Conservation (phyloP, 441 rosid genomes). For the Sinapis alba region DNA sequence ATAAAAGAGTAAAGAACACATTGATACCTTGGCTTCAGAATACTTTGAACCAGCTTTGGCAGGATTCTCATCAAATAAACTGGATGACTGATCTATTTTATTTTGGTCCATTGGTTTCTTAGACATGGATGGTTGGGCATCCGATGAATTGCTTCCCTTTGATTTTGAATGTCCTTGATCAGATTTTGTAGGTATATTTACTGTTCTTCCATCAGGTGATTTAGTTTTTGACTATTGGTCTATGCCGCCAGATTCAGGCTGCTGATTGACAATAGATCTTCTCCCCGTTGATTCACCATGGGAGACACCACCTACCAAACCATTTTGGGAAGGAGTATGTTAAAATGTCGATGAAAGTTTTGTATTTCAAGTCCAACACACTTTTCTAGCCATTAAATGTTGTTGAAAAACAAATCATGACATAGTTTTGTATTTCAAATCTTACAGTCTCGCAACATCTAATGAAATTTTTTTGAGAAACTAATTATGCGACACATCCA, state of each 20-base stretch:
- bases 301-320: slow-evolving; percentile 51
- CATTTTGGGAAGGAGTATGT: slow-evolving; percentile 53
- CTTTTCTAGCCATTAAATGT: too few relatives aligned
- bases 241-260: slow-evolving; percentile 64
- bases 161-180: slow-evolving; percentile 65
- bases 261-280: slow-evolving; percentile 49
- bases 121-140: slow-evolving; percentile 49
- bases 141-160: slow-evolving; percentile 68
- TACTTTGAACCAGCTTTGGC: neutral
- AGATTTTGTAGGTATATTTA: slow-evolving; percentile 58
- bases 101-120: slow-evolving; percentile 54
- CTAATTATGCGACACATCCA: too few relatives aligned
- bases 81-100: slow-evolving; percentile 53
- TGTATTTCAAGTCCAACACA: too few relatives aligned
- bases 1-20: neutral
- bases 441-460: too few relatives aligned
- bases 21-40: neutral
- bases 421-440: too few relatives aligned
- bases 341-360: too few relatives aligned
- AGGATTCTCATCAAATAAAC: neutral
- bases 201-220: slow-evolving; percentile 69
- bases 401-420: too few relatives aligned
- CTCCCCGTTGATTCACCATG: slow-evolving; percentile 62
- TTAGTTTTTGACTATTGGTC: slow-evolving; percentile 68
- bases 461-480: too few relatives aligned